Evolutionary conservation across 1,139 yeast genomes (phyloP), one percentile per base, ranked within the genome.

Genomic region (Saccharomycopsis hybrid): DNA sequence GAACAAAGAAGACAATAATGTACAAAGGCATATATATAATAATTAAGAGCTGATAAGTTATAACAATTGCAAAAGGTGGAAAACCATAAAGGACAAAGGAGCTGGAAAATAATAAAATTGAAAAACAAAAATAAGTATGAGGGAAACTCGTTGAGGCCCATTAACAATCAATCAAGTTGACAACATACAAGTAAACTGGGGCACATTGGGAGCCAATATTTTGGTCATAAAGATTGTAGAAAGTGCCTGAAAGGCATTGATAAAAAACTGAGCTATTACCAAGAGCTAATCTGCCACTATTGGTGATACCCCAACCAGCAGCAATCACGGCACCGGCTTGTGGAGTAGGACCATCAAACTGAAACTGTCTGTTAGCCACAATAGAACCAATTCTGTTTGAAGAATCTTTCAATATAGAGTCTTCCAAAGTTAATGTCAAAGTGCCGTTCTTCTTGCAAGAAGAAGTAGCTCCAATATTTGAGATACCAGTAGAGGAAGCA

Each of bases 281-380:
- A 59, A 85, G 70, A 53, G 87, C 86, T 65, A 85, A 77, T 71
- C 71, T 64, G 58, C 88, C 89, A 49, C 78, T 82, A 50, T 67
- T 61, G 41, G 68, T 61, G 60, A 83, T 69, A 46, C 86, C 75
- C 94, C 94, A 85, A 58, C 94, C 94, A 54, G 81, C 86, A 63
- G 94, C 94, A 69, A 80, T 83, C 68, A 85, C 80, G 59, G 89
- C 76, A 67, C 94, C 94, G 51, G 92, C 90, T 75, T 85, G 94
- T 62, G 92, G 92, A 68, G 89, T 88, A 60, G 94, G 94, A 66
- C 92, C 92, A 65, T 84, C 92, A 62, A 84, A 84, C 73, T 84
- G 92, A 82, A 84, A 83, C 73, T 84, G 92, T 72, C 83, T 77
- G 80, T 83, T 83, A 56, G 90, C 85, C 60, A 85, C 92, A 67